phyloP scores from a whole-genome alignment of 106 monocot genomes.

The Acorus calamus region DNA sequence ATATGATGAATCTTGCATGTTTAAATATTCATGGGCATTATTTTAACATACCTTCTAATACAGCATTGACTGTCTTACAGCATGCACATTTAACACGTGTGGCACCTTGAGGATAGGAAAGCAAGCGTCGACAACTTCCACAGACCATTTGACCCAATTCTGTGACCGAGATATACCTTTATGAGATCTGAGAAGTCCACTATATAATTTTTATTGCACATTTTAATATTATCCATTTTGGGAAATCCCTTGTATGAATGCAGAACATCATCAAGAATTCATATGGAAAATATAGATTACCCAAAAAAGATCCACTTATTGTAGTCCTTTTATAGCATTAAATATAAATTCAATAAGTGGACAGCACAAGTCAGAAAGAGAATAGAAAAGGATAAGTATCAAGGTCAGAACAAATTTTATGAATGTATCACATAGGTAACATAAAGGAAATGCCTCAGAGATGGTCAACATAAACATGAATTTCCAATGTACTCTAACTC shows the following conservation, averaged over 20 bases:
- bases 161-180: conserved; percentile 4
- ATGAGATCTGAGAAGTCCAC: not conserved
- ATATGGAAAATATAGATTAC: too few species aligned
- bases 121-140: conserved; percentile 33
- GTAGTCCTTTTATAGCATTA: too few species aligned
- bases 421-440: too few species aligned
- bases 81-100: conserved; percentile 30
- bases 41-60: conserved; percentile 33
- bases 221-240: not conserved
- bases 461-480: too few species aligned
- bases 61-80: conserved; percentile 37
- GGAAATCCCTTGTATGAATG: not conserved
- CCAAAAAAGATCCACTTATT: too few species aligned
- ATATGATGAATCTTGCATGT: not conserved
- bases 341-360: too few species aligned
- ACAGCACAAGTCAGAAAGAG: too few species aligned
- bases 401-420: too few species aligned
- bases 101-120: conserved; percentile 31
- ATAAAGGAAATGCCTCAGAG: too few species aligned
- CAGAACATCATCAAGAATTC: too few species aligned
- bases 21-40: not conserved
- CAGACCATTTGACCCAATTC: conserved; percentile 61
- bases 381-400: too few species aligned
- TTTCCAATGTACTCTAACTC: too few species aligned
- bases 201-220: not conserved